A percentile compares a stretch with the other conserved stretches of the same genome.
These are phyloP conservation scores for Jamesozyma hellenica DNA, from an alignment of 805 yeast species.

Conservation along the genomic window DNA sequence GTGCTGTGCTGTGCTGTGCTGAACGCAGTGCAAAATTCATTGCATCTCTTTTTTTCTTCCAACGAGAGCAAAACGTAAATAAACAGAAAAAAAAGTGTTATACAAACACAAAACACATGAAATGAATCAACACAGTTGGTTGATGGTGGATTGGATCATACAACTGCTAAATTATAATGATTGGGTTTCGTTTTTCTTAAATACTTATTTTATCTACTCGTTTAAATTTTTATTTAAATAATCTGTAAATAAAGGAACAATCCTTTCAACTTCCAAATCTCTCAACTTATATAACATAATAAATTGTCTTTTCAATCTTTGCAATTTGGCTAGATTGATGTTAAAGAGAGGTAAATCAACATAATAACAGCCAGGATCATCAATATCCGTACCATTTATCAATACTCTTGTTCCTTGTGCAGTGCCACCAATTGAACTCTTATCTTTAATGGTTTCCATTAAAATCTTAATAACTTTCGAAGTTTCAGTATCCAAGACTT, in stretches of 20 bases:
- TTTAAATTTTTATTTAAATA: slow-evolving; percentile 58
- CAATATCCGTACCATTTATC: slow-evolving; percentile 31
- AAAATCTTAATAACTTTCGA: slow-evolving; percentile 52
- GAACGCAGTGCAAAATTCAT: no score
- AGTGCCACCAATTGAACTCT: slow-evolving; percentile 34
- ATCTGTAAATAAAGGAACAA: slow-evolving; percentile 65
- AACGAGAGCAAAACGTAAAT: no score
- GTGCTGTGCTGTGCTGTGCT: no score
- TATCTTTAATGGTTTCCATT: slow-evolving; percentile 36
- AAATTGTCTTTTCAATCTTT: slow-evolving; percentile 74
- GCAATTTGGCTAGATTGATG: slow-evolving; percentile 63
- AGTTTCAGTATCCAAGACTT: slow-evolving; percentile 66
- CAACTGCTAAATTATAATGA: no score
- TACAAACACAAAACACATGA: no score
- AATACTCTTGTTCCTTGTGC: slow-evolving; percentile 33
- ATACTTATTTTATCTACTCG: slow-evolving; percentile 1
- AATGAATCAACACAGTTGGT: no score
- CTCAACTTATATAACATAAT: slow-evolving; percentile 74
- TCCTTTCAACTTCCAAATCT: slow-evolving; percentile 57
- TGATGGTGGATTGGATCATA: no score
- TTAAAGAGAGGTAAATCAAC: slow-evolving; percentile 52
- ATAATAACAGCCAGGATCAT: slow-evolving; percentile 30
- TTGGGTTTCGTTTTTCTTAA: neutral
- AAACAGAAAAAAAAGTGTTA: no score
- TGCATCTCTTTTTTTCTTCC: no score